Conservation (phyloP, 2,329 filamentous ascomycete genomes). For the Plenodomus tracheiphilus region DNA sequence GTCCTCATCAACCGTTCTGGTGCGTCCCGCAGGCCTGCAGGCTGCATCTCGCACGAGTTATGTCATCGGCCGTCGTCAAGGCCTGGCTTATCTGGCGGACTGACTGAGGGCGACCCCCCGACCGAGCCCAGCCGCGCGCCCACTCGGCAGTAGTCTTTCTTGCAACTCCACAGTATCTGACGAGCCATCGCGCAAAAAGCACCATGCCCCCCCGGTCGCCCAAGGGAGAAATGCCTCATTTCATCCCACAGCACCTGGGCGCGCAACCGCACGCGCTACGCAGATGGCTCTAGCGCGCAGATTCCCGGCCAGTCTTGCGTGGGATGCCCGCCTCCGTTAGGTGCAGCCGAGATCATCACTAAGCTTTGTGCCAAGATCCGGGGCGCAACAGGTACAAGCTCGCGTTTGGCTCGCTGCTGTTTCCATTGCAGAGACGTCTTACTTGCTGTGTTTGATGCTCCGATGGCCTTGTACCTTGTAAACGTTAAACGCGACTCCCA, state of each 20-base stretch:
- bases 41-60: background rate
- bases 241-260: background rate
- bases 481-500: background rate
- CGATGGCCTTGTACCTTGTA: background rate
- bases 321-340: slow-evolving; percentile 10
- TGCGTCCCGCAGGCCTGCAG: slow-evolving; percentile 1
- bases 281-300: slow-evolving; percentile 8
- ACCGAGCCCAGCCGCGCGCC: slow-evolving; percentile 12
- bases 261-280: slow-evolving; percentile 10
- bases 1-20: slow-evolving; percentile 10
- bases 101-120: slow-evolving; percentile 8
- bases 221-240: slow-evolving; percentile 20
- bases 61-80: slow-evolving; percentile 15
- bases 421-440: background rate
- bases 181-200: too few relatives aligned
- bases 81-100: slow-evolving; percentile 19
- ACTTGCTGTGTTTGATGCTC: background rate
- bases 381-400: slow-evolving; percentile 2
- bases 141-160: background rate
- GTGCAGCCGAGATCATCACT: slow-evolving; percentile 15
- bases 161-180: too few relatives aligned
- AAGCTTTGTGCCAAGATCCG: slow-evolving; percentile 21
- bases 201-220: too few relatives aligned
- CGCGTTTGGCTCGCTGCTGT: background rate
- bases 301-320: slow-evolving; percentile 12